Evolutionary conservation across 768 basidiomycete genomes (phyloP), one percentile per base, ranked within the genome.

Genomic region (Boletus huronensis): DNA sequence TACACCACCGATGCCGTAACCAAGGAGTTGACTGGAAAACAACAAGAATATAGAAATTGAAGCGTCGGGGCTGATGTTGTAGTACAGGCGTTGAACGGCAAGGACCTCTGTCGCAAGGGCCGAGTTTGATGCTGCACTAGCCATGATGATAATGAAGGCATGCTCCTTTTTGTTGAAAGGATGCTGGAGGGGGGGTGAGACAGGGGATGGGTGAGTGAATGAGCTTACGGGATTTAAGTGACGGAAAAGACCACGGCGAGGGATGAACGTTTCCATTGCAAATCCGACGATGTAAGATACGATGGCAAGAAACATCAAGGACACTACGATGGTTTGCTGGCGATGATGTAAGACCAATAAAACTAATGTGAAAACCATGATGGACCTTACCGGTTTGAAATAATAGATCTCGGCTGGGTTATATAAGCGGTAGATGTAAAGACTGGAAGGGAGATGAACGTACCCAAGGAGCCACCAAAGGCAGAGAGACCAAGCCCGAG

Each of bases 91-190:
- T 53, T 82, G 82, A 3, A 81, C 80, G 0, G 80, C 78, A 41
- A 83, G 66, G 6, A 82, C 74, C 45, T 82, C 80, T 0, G 80
- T 82, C 2, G 74, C 81, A 14, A 82, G 72, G 4, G 81, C 80
- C 0, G 78, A 75, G 42, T 77, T 80, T 16, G 81, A 76, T 4
- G 81, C 80, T 3, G 82, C 79, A 53, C 77, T 75, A 21, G 82
- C 62, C 81, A 82, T 82, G 52, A 82, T 80, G 10, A 82, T 74
- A 32, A 82, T 77, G 57, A 82, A 80, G 0, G 80, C 79, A 63
- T 80, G 79, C 61, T 83, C 82, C 53, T 82, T 82, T 65, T 79
- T 82, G 64, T 82, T 82, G 67, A 82, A 82, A 3, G 82, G 78
- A 25, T 77, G 74, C 80, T 82, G n/a, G 28, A n/a, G 21, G 39